phyloP scores from a whole-genome alignment of 2,329 filamentous ascomycete species.

The Keithomyces neogunnii region DNA sequence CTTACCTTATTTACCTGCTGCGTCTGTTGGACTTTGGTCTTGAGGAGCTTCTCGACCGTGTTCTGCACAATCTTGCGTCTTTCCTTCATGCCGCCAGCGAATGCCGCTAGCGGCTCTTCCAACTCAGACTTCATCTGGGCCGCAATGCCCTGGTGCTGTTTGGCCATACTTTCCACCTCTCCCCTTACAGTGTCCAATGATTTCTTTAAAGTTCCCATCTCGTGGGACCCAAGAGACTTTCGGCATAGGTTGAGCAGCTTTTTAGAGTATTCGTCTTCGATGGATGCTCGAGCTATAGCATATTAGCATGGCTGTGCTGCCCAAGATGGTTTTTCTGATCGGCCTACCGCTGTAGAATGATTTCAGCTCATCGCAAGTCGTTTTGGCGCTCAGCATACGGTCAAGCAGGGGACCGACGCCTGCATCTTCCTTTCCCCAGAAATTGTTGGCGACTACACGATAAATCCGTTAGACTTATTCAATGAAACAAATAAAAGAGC shows the following conservation, averaged over 20 bases:
- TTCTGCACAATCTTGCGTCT: conserved; percentile 91
- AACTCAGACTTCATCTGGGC: conserved; percentile 92
- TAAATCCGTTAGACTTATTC: conserved; percentile 10
- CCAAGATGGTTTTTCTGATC: not conserved
- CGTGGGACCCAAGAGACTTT: conserved; percentile 82
- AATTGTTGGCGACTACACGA: conserved; percentile 84
- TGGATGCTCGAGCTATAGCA: conserved; percentile 66
- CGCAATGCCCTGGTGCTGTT: conserved; percentile 84
- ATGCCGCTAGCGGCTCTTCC: conserved; percentile 86
- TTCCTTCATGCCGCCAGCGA: conserved; percentile 93
- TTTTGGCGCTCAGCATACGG: conserved; percentile 91
- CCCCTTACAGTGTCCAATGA: conserved; percentile 83
- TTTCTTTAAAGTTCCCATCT: conserved; percentile 71
- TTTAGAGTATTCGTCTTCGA: conserved; percentile 93
- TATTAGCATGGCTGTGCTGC: not conserved
- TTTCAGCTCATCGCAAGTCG: conserved; percentile 88
- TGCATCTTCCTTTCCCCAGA: conserved; percentile 98
- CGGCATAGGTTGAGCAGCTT: conserved; percentile 80
- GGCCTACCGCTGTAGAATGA: conserved; percentile 73
- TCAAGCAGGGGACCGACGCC: conserved; percentile 86
- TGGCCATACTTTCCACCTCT: conserved; percentile 89
- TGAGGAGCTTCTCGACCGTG: conserved; percentile 88
- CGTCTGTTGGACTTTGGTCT: conserved; percentile 88
- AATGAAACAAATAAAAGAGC: not conserved
- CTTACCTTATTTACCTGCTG: conserved; percentile 80